Base-by-base conservation (phyloP, 177 flowering plant genomes). In the Telopea speciosissima region DNA sequence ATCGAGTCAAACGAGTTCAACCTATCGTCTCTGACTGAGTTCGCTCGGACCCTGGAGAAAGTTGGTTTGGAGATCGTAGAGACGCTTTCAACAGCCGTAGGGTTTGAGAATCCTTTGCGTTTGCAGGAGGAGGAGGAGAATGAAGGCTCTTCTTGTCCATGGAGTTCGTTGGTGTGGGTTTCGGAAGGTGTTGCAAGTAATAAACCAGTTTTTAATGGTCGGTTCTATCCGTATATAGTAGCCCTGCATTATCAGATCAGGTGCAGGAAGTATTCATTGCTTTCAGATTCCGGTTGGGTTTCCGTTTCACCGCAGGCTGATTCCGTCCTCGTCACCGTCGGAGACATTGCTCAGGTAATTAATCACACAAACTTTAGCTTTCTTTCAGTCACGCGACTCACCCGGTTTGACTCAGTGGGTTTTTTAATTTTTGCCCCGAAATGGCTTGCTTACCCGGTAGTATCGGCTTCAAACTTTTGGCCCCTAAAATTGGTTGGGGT, bases 331-430 rank as follows among this genome's bases (percentile, higher is more conserved):
- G 87, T 92, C 16, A 88, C 93, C 0, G 22, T 89, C 14, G 97
- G 97, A 7, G 97, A 92, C 80, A 83, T 92, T 59, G 92, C 92
- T 68, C 93, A 92, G 78, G 96, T 28, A n/a, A n/a, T n/a, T n/a
- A n/a, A n/a, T n/a, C n/a, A n/a, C n/a, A n/a, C n/a, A n/a, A n/a
- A n/a, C n/a, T n/a, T n/a, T n/a, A n/a, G n/a, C n/a, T n/a, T n/a
- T n/a, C n/a, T n/a, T n/a, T n/a, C n/a, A n/a, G n/a, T n/a, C n/a
- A n/a, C n/a, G n/a, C n/a, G n/a, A n/a, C 19, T 66, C 56, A 45
- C 3, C 60, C 69, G 69, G 24, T 25, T 67, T 10, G n/a, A 67
- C 31, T 67, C 60, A 2, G 40, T 36, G 5, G 40, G 2, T 36
- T 24, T 65, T 12, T 61, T 16, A 36, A 0, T 56, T 58, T 21